phyloP scores from a whole-genome alignment of 2,329 filamentous ascomycete genomes.

The Botryotinia narcissicola region DNA sequence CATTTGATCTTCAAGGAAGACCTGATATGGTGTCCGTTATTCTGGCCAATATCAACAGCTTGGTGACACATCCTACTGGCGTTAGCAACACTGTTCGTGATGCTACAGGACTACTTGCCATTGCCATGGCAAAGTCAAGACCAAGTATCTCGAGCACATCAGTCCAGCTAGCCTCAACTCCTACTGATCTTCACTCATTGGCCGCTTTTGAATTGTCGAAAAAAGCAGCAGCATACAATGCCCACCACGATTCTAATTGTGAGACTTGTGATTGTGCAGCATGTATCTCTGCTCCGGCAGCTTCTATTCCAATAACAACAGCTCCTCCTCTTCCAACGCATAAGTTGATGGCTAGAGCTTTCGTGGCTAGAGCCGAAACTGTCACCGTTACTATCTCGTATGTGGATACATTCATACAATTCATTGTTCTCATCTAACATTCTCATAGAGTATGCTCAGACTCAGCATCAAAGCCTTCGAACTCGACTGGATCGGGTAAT shows the following conservation, averaged over 20 bases:
- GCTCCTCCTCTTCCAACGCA: slow-evolving; percentile 14
- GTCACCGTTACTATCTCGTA: slow-evolving; percentile 16
- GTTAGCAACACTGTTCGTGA: slow-evolving; percentile 12
- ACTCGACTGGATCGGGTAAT: neutral
- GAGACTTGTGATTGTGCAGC: slow-evolving; percentile 14
- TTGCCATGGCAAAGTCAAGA: slow-evolving; percentile 17
- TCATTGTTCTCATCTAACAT: neutral
- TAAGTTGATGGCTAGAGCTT: slow-evolving; percentile 11
- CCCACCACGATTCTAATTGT: neutral
- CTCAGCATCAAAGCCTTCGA: neutral
- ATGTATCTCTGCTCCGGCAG: slow-evolving; percentile 2
- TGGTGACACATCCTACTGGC: slow-evolving; percentile 12
- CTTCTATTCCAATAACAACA: slow-evolving; percentile 4
- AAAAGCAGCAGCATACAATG: neutral
- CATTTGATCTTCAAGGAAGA: slow-evolving; percentile 14
- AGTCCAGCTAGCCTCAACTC: neutral
- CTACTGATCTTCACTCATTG: slow-evolving; percentile 13
- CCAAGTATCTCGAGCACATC: slow-evolving; percentile 1
- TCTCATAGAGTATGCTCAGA: slow-evolving; percentile 2
- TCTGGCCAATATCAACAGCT: slow-evolving; percentile 16
- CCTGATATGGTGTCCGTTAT: slow-evolving; percentile 18
- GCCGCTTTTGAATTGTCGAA: slow-evolving; percentile 18
- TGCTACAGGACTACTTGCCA: slow-evolving; percentile 18
- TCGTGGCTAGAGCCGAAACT: slow-evolving; percentile 5
- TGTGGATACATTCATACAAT: neutral